Evolutionary conservation across 2,329 filamentous ascomycete species (phyloP), one percentile per base, ranked within the genome.

Genomic region (Myrmaecium sp.): DNA sequence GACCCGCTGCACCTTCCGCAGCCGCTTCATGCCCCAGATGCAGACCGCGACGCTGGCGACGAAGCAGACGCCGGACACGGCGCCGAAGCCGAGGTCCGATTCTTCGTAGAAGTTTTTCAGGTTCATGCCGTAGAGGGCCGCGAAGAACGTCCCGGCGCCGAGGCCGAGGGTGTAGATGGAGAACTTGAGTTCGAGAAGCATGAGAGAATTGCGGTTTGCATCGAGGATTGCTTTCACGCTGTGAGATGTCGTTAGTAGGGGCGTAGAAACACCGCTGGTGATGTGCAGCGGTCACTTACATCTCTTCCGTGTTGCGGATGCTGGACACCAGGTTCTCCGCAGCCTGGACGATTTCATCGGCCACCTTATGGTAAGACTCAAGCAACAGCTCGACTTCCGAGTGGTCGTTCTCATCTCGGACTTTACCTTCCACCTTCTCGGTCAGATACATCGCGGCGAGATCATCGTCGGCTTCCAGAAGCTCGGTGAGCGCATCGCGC

Each of bases 121-220:
- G 58, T 98, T 98, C 84, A 95, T 95, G 41, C 89, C 89, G 63
- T 95, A 98, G n/a, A 98, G 71, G n/a, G 84, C 84, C 6, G 89
- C 91, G 42, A 94, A 67, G 47, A 95, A 91, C 26, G 89, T 94
- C 29, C 89, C 89, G 47, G 84, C 82, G 29, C 82, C 86, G 25
- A 95, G 71, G n/a, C 84, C 83, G 4, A 98, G 69, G 1, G 89
- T 95, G 30, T 83, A 81, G 33, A 98, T 84, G 46, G 79, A 89
- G 57, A 95, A 93, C 48, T 92, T 93, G 40, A 98, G 73, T 36
- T 95, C 89, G 17, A 95, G 68, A 11, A 98, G 65, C 89, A 98
- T 98, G 37, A 98, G 78, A 6, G 83, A 79, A 58, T 98, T 98
- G 38, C 89, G 84, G 49, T 98, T 98, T 29, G 89, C 86, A 49